Percentiles rank a stretch among this genome's conserved stretches.
phyloP scores from a whole-genome alignment of 495 filamentous ascomycete genomes.

The Xylaria sp. region DNA sequence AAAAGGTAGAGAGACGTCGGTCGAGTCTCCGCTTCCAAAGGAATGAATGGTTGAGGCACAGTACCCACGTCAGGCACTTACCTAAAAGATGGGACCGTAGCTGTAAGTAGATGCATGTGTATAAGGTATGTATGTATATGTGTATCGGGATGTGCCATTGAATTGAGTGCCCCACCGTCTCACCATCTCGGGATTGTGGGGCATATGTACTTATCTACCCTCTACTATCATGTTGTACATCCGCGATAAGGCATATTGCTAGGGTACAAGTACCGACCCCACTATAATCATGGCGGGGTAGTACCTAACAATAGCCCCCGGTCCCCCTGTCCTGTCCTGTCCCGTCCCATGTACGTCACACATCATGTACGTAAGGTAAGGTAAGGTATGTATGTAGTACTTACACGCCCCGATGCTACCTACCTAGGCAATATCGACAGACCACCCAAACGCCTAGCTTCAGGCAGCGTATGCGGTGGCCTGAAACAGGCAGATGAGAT shows the following conservation, averaged over 20 bases:
- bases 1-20: background rate
- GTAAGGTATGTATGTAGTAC: no score
- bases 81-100: no score
- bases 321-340: no score
- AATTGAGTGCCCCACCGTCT: background rate
- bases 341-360: background rate
- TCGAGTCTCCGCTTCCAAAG: no score
- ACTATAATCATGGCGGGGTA: background rate
- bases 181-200: background rate
- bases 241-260: background rate
- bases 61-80: no score
- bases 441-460: background rate
- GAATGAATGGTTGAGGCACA: no score
- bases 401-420: no score
- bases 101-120: no score
- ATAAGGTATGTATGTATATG: no score
- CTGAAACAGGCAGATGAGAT: slow-evolving; percentile 12
- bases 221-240: background rate
- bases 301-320: background rate
- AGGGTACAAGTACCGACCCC: background rate
- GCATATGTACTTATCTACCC: background rate
- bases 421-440: no score
- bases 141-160: no score
- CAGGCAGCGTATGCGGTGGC: background rate
- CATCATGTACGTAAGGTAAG: background rate